Base-by-base conservation (phyloP, 768 basidiomycete genomes). In the Termitomyces sp. region DNA sequence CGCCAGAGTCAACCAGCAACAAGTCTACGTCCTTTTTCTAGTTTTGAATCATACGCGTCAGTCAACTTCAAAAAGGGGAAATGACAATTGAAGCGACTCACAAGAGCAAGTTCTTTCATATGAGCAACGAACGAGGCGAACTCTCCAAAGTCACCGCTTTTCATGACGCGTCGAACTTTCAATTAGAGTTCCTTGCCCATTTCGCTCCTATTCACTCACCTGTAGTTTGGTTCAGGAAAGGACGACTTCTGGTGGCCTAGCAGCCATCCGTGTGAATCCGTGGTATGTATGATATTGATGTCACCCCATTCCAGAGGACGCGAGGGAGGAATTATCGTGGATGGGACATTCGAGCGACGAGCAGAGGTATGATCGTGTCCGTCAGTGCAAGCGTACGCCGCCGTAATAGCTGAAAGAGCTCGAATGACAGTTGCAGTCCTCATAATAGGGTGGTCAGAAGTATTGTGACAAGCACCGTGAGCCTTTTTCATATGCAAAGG, bases 241-340 rank as follows among this genome's bases (percentile, higher is more conserved):
- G 78, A 79, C 3, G 73, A 20, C 65, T 92, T 88, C 64, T 91
- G 89, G 72, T 96, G 93, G 1, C 92, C 93, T 36, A 93, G 77
- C 4, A 94, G 74, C 75, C 77, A 75, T 40, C 77, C 74, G 72
- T 90, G 87, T 42, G 82, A 89, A 69, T 94, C 92, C 0, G 94
- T 94, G 3, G 92, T 94, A 64, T 87, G 85, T 47, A 94, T 79
- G 65, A 94, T 81, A 67, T 95, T 95, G 67, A 95, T 78, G 65
- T 94, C 92, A n/a, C 87, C 85, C 93, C 93, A 94, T 53, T 83
- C 81, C 14, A 96, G 78, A 24, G 83, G 80, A 20, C 85, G 76
- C 56, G 80, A 79, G 4, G 92, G 92, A 18, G 77, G 77, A 0
- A 82, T 73, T 32, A 86, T 69, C 13, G 73, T 72, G 14, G 71